Base-by-base conservation (phyloP, 1,139 yeast genomes). In the Pichia sp. region DNA sequence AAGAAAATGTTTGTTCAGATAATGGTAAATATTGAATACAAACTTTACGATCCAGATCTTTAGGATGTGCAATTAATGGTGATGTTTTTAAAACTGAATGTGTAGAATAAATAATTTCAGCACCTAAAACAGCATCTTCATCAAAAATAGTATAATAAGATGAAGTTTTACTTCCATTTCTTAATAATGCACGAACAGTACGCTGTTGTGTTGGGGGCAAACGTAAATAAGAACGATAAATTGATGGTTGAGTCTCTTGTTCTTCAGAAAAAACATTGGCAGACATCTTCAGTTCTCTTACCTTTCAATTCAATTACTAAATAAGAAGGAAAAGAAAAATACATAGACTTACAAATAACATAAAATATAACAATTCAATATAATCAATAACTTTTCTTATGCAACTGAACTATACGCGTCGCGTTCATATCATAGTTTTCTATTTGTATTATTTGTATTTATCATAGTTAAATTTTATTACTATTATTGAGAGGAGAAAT, bases 31-130 rank as follows among this genome's bases (percentile, higher is more conserved):
- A 84, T 39, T 81, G 74, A 37, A 74, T 66, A 6, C 51, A 45
- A 1, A 50, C 43, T 35, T 51, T 51, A 25, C 45, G 46, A 26
- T 50, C 47, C 33, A 50, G 30, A 38, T 50, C 43, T 24, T 48
- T 51, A 7, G 55, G 51, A 35, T 70, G 72, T 22, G 67, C 60
- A 57, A 62, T 52, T 41, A 60, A 51, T 45, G 71, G 68, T 46
- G 70, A 48, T 47, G 76, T 74, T 55, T 90, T 90, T 46, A 92
- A 63, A 6, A 87, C 95, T 22, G 94, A 79, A 37, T 76, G 79
- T 0, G 97, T 87, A 55, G 83, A 84, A 65, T 87, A 92, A 30
- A 92, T 80, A 46, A 74, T 70, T 51, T 89, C 94, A 4, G 97
- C 96, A 37, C 87, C 85, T 49, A 79, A 71, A 40, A 74, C 73